Evolutionary conservation across 495 filamentous ascomycete species (phyloP).

Genomic region (Annulohypoxylon maeteangense): DNA sequence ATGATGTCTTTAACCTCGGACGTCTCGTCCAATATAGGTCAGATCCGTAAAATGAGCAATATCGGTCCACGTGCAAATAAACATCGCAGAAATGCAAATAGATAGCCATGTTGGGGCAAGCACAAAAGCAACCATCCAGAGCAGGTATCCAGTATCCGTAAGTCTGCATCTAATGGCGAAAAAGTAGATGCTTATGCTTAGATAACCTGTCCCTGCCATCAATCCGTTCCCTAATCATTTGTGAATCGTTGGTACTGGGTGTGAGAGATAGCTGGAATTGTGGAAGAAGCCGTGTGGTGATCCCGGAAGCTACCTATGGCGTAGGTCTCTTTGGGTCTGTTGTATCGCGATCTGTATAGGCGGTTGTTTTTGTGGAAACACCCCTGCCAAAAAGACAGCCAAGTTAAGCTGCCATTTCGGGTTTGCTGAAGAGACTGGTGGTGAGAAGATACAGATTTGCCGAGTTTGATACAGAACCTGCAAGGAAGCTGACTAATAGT

Average conservation of each 20-base stretch:
- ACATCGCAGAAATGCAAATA: constrained; percentile 7
- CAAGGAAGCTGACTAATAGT: background rate
- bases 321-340: background rate
- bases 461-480: background rate
- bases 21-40: constrained; percentile 10
- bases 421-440: background rate
- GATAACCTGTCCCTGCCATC: background rate
- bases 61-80: background rate
- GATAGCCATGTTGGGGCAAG: background rate
- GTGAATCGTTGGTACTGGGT: background rate
- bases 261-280: background rate
- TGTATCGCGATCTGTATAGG: background rate
- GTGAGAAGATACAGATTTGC: background rate
- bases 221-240: background rate
- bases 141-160: background rate
- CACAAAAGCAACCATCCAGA: background rate
- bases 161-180: background rate
- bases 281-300: background rate
- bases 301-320: background rate
- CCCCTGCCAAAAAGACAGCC: background rate
- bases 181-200: background rate
- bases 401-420: background rate
- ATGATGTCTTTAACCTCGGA: background rate
- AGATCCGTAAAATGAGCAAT: background rate
- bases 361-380: background rate